Evolutionary conservation across 1,139 yeast species (phyloP), one percentile per base, ranked within the genome.

Genomic region (Cylindricascospora bacillispora): DNA sequence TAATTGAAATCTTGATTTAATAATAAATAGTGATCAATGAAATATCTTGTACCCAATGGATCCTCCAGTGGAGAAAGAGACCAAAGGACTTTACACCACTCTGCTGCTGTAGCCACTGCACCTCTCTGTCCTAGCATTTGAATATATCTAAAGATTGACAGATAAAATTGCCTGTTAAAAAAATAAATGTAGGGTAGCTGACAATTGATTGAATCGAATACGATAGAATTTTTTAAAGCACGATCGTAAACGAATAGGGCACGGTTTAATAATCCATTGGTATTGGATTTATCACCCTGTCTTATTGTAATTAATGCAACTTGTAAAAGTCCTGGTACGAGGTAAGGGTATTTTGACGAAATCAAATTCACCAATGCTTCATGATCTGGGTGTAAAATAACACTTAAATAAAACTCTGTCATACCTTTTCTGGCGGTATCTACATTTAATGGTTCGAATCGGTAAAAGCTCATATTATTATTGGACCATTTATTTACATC

Each of bases 181-280:
- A 73, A 78, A 27, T 65, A 63, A 47, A 78, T 83, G 54, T 70
- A 85, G 1, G 95, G 95, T 24, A 85, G 57, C 36, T 93, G 69
- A 14, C 73, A 61, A 13, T 72, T 60, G 2, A 81, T 80, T 9
- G 67, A 59, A 6, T 70, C 67, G 13, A 78, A 67, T 22, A 63
- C 68, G 37, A 70, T 60, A 10, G 56, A 57, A 17, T 59, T 57
- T 34, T 63, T 66, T 36, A 73, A 54, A 9, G 67, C 70, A 45
- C 94, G 62, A 47, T 85, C 94, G 54, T 79, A 81, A 1, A 78
- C 76, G 47, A 82, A 79, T 13, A 85, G 56, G 3, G 86, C 81
- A 38, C 81, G 65, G 45, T 83, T 94, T 7, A 82, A 60, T 28
- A 80, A 57, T 0, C 85, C 82, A 47, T 71, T 74, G 40, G 86